Base-by-base conservation (phyloP, 139 green algal genomes). In the Mesotaenium endlicherianum region DNA sequence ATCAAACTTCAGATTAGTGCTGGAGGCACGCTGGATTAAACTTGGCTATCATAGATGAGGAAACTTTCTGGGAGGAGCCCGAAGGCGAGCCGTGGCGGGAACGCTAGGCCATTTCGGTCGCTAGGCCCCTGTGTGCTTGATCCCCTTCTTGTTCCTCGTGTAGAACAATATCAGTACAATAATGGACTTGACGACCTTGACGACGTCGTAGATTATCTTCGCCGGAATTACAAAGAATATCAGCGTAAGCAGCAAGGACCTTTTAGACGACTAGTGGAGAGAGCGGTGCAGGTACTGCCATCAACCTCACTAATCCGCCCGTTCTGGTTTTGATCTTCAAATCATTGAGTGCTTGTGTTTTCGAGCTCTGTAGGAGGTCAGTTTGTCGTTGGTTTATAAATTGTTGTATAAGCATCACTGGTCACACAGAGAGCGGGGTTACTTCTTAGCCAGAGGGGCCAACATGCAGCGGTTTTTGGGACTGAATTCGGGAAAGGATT, bases 201-300 rank as follows among this genome's bases (percentile, higher is more conserved):
- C 11, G 82, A 70, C 42, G 77, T 88, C 26, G 42, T 55, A 31
- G 31, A 88, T 8, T 60, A 88, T 83, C 77, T 88, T 38, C 75
- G 82, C 20, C 36, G 58, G 77, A 81, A 44, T 38, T 83, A 83
- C 11, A 31, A 79, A 17, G 82, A 88, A 2, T 88, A 88, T 81
- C 76, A 88, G 77, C 75, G 82, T 17, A 87, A 88, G 82, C 77
- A 88, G 49, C 58, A 76, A 38, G 77, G 57, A 20, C 82, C 82
- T 14, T 88, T 88, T 30, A 20, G 57, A 40, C 83, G 83, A 20
- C 88, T 88, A 40, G 82, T 88, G 80, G 20, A 38, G 30, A 64
- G 42, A 70, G 78, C 78, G 40, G 55, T 85, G 30, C 30, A 84
- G 80, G 77, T 84, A 57, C 38, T 70, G 6, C 4, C 34, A 70